These are phyloP conservation scores for Alternaria consortialis DNA, from an alignment of 2,329 filamentous ascomycete genomes.

Conservation along the genomic window DNA sequence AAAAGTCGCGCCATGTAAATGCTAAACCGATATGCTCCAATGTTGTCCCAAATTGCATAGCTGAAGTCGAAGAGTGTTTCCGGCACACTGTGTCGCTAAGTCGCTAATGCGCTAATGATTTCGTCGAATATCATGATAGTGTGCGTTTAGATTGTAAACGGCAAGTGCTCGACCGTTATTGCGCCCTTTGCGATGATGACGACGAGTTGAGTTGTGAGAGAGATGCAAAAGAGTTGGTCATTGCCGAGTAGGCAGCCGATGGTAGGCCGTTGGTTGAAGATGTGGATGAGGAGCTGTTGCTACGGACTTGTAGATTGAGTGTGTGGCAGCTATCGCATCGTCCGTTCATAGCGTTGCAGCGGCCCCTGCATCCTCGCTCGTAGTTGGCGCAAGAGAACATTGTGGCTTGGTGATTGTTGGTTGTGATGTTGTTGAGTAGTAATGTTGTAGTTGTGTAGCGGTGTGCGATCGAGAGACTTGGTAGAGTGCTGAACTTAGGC, in stretches of 20 bases:
- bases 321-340: slow-evolving; percentile 52
- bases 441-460: not conserved
- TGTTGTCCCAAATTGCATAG: not conserved
- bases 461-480: slow-evolving; percentile 4
- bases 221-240: slow-evolving; percentile 54
- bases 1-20: slow-evolving; percentile 17
- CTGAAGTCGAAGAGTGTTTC: slow-evolving; percentile 15
- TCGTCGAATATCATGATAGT: slow-evolving; percentile 28
- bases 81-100: slow-evolving; percentile 33
- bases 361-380: slow-evolving; percentile 55
- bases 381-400: slow-evolving; percentile 58
- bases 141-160: slow-evolving; percentile 8
- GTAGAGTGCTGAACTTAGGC: slow-evolving; percentile 2
- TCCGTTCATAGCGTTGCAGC: slow-evolving; percentile 50
- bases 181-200: slow-evolving; percentile 34
- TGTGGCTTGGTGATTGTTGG: slow-evolving; percentile 21
- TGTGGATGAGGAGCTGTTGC: slow-evolving; percentile 44
- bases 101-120: slow-evolving; percentile 20
- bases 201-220: slow-evolving; percentile 42
- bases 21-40: slow-evolving; percentile 10
- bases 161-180: slow-evolving; percentile 21
- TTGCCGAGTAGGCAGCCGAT: slow-evolving; percentile 48
- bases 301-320: slow-evolving; percentile 51
- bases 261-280: slow-evolving; percentile 39
- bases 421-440: slow-evolving; percentile 1